Conservation (phyloP, 108 stramenopile species). For the Nitzschia putrida region DNA sequence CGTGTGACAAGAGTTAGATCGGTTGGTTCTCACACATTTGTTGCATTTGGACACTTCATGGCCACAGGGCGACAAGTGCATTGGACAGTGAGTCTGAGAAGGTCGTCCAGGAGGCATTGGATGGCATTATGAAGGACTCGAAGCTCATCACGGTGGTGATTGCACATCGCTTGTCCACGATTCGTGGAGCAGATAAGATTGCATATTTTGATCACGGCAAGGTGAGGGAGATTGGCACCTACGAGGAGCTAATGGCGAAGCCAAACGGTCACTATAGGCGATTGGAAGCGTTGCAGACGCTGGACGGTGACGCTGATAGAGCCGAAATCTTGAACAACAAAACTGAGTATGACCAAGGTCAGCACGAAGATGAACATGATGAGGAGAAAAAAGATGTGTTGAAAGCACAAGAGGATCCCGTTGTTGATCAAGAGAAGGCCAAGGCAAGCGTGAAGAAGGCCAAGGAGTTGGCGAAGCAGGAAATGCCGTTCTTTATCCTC, state of each 20-base stretch:
- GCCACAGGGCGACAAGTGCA: slow-evolving; percentile 25
- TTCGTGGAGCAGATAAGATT: slow-evolving; percentile 80
- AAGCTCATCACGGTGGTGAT: slow-evolving; percentile 60
- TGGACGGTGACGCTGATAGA: slow-evolving; percentile 32
- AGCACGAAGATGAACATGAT: neutral
- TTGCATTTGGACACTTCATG: slow-evolving; percentile 11
- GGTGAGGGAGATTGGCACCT: slow-evolving; percentile 73
- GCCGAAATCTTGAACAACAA: slow-evolving; percentile 4
- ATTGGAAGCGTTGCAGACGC: slow-evolving; percentile 45
- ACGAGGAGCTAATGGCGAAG: slow-evolving; percentile 70
- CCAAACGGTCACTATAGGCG: slow-evolving; percentile 48
- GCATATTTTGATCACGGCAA: slow-evolving; percentile 70
- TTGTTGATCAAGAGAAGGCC: slow-evolving; percentile 1
- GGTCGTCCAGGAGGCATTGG: slow-evolving; percentile 76
- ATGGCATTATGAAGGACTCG: slow-evolving; percentile 51
- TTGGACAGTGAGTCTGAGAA: slow-evolving; percentile 79
- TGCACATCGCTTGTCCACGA: slow-evolving; percentile 79
- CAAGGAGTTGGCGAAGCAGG: slow-evolving; percentile 33
- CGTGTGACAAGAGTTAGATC: slow-evolving; percentile 3
- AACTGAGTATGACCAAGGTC: neutral
- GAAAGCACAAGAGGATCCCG: neutral
- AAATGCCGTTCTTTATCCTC: slow-evolving; percentile 28
- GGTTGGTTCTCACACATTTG: slow-evolving; percentile 33
- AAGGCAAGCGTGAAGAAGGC: slow-evolving; percentile 8
- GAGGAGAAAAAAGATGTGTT: neutral